phyloP scores from a whole-genome alignment of 164 flowering plant genomes.

The Euptelea pleiosperma region DNA sequence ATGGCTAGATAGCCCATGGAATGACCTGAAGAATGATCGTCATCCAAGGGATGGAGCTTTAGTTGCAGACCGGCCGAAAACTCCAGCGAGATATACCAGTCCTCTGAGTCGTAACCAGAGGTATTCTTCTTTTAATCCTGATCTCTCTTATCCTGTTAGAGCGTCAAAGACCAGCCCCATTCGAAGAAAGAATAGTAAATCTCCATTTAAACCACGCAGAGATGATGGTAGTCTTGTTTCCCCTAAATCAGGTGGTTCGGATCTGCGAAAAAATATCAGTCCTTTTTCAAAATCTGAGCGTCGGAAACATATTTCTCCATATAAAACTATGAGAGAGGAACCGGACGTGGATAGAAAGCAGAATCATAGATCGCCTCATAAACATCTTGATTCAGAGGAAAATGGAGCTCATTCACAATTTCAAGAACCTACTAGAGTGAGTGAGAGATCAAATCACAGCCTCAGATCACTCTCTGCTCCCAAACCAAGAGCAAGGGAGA shows the following conservation, averaged over 20 bases:
- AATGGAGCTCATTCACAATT: constrained; percentile 7
- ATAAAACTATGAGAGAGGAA: constrained; percentile 28
- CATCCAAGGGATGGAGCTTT: constrained; percentile 9
- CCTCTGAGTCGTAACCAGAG: constrained; percentile 20
- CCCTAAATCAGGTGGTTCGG: constrained; percentile 12
- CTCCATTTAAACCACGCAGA: constrained; percentile 37
- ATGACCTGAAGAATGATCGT: constrained; percentile 9
- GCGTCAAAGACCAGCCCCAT: constrained; percentile 16
- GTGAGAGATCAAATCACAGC: constrained; percentile 24
- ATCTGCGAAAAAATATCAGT: constrained; percentile 25
- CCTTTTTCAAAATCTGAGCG: constrained; percentile 32
- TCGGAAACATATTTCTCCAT: constrained; percentile 40
- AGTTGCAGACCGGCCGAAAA: constrained; percentile 6
- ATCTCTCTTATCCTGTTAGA: constrained; percentile 18
- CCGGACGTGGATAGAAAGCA: constrained; percentile 12
- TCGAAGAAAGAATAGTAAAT: constrained; percentile 36
- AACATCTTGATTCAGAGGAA: constrained; percentile 12
- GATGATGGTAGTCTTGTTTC: constrained; percentile 23
- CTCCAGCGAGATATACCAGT: constrained; percentile 20
- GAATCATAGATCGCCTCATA: constrained; percentile 13
- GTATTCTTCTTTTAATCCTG: constrained; percentile 8
- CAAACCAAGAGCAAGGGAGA: constrained; percentile 30
- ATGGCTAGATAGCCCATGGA: constrained; percentile 44
- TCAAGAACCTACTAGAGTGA: constrained; percentile 16
- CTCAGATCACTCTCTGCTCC: constrained; percentile 51